Evolutionary conservation across 2,329 filamentous ascomycete genomes (phyloP), one percentile per base, ranked within the genome.

Genomic region (Hansfordia pulvinata): DNA sequence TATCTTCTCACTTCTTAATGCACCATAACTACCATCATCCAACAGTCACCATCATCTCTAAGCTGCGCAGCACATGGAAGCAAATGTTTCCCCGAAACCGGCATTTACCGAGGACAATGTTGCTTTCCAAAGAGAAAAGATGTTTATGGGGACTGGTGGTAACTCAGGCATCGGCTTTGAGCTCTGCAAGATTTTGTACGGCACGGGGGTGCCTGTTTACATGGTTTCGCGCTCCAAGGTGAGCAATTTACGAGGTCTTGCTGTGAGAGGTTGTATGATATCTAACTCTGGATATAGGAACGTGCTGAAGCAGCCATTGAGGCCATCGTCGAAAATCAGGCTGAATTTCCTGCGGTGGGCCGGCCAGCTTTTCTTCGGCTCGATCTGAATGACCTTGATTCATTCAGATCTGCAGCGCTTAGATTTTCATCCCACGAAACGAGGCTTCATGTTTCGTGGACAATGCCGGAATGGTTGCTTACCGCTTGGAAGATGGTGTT

Each of bases 131-230:
- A 22, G 32, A 9, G 47, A 40, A 5, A 39, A 39, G 14, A 46
- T 54, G 2, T 53, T 53, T 22, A 59, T 74, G 20, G 54, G 73
- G 7, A 73, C 66, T 1, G 48, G 50, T 0, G 49, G 46, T 1
- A 52, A 47, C 19, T 32, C 41, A 2, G 50, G 50, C 14, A 50
- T 69, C 5, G 67, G 66, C 3, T 50, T 56, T 17, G 62, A 70
- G 37, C 49, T 73, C 4, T 48, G 49, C 29, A 58, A 57, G 27
- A 57, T 72, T 2, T 52, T 75, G 4, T 72, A 69, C 38, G 39
- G 43, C 1, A 56, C 53, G 4, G 61, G 64, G 12, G 67, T 51
- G 12, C 69, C 54, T 1, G 53, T 71, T 8, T 72, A 72, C 39
- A 44, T 71, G 27, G 62, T 64, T 7, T 58, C 55, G 3, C 57